Conservation (phyloP, 2,329 filamentous ascomycete species). For the Penicillium glabrum region DNA sequence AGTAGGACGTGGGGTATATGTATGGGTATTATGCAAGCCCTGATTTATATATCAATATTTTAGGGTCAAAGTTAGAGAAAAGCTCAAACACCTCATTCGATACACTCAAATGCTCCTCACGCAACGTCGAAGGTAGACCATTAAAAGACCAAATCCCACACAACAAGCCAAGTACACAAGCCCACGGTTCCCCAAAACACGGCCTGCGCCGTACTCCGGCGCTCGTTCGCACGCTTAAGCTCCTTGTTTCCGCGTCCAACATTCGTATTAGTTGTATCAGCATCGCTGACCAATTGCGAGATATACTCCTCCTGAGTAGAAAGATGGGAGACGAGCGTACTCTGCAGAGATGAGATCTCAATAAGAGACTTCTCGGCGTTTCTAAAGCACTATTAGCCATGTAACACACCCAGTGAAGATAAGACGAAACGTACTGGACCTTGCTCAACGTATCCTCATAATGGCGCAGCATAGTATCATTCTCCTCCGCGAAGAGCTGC, state of each 20-base stretch:
- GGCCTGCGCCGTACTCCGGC: slow-evolving; percentile 70
- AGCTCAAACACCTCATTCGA: not conserved
- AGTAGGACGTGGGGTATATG: not conserved
- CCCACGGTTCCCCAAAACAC: slow-evolving; percentile 80
- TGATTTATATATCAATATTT: not conserved
- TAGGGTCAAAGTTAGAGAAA: not conserved
- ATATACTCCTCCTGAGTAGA: slow-evolving; percentile 85
- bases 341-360: slow-evolving; percentile 91
- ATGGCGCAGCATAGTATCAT: slow-evolving; percentile 87
- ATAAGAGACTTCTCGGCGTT: slow-evolving; percentile 85
- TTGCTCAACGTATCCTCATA: slow-evolving; percentile 94
- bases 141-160: slow-evolving; percentile 71
- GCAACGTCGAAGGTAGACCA: not conserved
- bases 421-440: slow-evolving; percentile 68
- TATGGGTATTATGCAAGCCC: not conserved
- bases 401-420: not conserved
- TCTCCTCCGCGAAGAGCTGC: slow-evolving; percentile 91
- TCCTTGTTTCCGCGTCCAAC: slow-evolving; percentile 87
- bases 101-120: not conserved
- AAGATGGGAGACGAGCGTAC: slow-evolving; percentile 81
- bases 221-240: slow-evolving; percentile 76
- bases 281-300: slow-evolving; percentile 82
- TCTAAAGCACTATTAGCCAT: slow-evolving; percentile 45
- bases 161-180: slow-evolving; percentile 69
- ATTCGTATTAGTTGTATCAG: slow-evolving; percentile 78